Percentiles rank a stretch among this genome's conserved stretches.
phyloP scores from a whole-genome alignment of 1,139 yeast species.

The Diutina siamensis region DNA sequence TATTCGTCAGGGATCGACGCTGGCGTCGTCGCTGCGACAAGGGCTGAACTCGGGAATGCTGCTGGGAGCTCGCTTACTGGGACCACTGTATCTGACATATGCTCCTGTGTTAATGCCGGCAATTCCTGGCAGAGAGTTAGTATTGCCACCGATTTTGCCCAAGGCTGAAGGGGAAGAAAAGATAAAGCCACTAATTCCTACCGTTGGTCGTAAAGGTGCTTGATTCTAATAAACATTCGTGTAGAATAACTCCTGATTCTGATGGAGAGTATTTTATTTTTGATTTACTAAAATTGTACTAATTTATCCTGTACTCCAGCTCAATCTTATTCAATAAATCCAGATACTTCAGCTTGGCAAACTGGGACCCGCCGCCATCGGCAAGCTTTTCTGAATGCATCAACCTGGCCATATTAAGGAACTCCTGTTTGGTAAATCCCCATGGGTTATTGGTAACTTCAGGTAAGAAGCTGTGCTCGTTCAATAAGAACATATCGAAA shows the following conservation, averaged over 20 bases:
- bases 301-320: not conserved
- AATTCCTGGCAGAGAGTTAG: not conserved
- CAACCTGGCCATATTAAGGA: slow-evolving; percentile 28
- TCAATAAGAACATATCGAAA: slow-evolving; percentile 41
- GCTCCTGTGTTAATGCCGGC: slow-evolving; percentile 1
- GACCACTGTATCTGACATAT: slow-evolving; percentile 4
- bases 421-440: slow-evolving; percentile 17
- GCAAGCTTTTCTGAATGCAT: slow-evolving; percentile 39
- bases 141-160: not conserved
- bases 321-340: slow-evolving; percentile 23
- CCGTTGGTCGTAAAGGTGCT: not conserved
- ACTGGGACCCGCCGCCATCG: slow-evolving; percentile 28
- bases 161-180: not conserved
- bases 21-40: slow-evolving; percentile 3
- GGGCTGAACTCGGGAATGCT: not conserved
- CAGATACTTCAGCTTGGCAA: slow-evolving; percentile 27
- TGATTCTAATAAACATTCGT: not conserved
- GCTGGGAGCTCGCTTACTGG: not conserved
- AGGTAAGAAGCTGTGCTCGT: slow-evolving; percentile 22
- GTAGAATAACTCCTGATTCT: no score
- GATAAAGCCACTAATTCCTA: not conserved
- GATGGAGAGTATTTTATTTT: no score
- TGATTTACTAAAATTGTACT: not conserved
- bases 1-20: not conserved
- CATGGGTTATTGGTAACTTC: slow-evolving; percentile 7